Base-by-base conservation (phyloP, 495 filamentous ascomycete species). In the Melanomma pulvis-pyrius region DNA sequence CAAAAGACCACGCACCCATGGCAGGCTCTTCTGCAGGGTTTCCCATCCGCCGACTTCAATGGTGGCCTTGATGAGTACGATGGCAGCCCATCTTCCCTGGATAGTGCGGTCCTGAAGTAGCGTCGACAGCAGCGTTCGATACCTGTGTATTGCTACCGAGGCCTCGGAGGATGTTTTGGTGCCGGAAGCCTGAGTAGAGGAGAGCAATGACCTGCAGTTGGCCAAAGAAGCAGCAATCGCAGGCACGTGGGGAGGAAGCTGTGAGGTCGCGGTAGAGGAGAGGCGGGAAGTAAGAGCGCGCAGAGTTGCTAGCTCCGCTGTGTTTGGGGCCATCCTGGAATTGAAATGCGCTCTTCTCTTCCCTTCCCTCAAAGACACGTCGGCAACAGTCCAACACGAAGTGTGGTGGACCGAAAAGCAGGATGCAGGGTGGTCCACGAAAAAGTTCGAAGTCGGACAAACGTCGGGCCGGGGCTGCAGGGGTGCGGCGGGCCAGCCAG, bases 21-120 rank as follows among this genome's bases (percentile, higher is more conserved):
- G 78, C 58, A 84, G 86, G 25, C 86, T 82, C 39, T 84, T 83
- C 54, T 86, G 87, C 59, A 97, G 77, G 50, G 88, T 81, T 63
- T 92, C 89, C 86, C 87, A 90, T 61, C 90, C 90, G 25, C 92
- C 91, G 44, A 86, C 83, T 71, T 96, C 92, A 56, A 96, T 79
- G 15, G 86, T 80, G n/a, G 87, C 83, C 77, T 96, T 96, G 69
- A 92, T 82, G 54, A 97, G 75, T 25, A 89, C 85, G 32, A 90
- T 85, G 0, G 86, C 91, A 11, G 87, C 82, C 81, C 91, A 96
- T 71, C 91, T 87, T 36, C 86, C 89, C 65, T 92, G 83, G 5
- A 82, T 65, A 36, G 73, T 89, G 66, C 86, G 87, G 61, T 92
- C 91, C 68, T 88, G 87, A 53, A 96, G 75, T 51, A 96, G 78